Evolutionary conservation across 495 filamentous ascomycete genomes (phyloP).

Genomic region (Echria macrotheca): DNA sequence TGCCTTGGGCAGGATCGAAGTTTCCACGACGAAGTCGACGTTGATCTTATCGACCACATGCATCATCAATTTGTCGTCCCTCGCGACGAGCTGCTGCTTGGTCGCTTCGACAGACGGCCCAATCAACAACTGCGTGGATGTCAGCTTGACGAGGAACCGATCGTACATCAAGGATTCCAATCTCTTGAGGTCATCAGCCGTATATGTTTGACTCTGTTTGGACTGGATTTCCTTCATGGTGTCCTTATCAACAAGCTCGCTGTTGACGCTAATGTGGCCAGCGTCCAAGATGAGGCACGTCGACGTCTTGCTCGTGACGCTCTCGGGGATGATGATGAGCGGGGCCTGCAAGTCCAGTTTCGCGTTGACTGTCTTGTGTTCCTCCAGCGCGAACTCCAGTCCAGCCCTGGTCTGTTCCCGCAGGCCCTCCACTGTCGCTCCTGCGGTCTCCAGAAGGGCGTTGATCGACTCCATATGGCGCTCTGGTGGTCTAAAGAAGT

Average conservation of each 20-base stretch:
- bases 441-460: constrained; percentile 88
- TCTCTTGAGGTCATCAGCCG: constrained; percentile 77
- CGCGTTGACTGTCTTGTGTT: constrained; percentile 96
- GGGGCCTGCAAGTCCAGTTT: constrained; percentile 94
- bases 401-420: constrained; percentile 93
- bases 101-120: constrained; percentile 91
- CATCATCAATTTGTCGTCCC: constrained; percentile 64
- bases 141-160: constrained; percentile 83
- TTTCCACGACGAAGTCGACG: constrained; percentile 86
- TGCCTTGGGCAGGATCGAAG: constrained; percentile 89
- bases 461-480: constrained; percentile 97
- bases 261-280: constrained; percentile 89
- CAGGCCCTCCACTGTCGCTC: constrained; percentile 88
- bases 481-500: constrained; percentile 94
- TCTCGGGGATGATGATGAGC: constrained; percentile 92
- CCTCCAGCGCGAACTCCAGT: constrained; percentile 89
- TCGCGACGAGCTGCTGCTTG: constrained; percentile 69
- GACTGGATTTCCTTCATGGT: constrained; percentile 83
- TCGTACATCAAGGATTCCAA: constrained; percentile 94
- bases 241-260: constrained; percentile 84
- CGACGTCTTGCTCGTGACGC: constrained; percentile 69
- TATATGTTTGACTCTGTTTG: constrained; percentile 84
- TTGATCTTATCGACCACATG: constrained; percentile 97
- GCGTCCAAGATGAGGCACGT: constrained; percentile 92
- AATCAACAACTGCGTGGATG: constrained; percentile 91